Evolutionary conservation across 306 rosid genomes (phyloP).

Genomic region (Coriaria nepalensis): DNA sequence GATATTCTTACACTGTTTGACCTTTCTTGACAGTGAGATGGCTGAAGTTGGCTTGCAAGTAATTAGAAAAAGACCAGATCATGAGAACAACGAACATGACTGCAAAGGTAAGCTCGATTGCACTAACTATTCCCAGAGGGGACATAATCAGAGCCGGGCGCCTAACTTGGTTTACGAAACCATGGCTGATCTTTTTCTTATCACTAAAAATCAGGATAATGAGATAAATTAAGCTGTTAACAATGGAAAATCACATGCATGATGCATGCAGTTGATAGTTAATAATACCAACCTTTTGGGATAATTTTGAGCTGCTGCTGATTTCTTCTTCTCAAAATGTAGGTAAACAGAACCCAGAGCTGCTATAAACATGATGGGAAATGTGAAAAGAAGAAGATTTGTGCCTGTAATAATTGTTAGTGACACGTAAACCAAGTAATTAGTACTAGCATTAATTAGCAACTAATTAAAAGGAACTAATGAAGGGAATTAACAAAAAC

Average conservation of each 20-base stretch:
- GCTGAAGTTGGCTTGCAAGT: conserved; percentile 38
- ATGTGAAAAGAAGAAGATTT: conserved; percentile 14
- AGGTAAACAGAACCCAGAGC: conserved; percentile 12
- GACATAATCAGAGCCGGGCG: conserved; percentile 36
- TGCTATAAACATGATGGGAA: conserved; percentile 12
- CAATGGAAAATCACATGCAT: too few relatives aligned
- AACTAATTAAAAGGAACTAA: not conserved
- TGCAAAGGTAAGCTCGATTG: conserved; percentile 38
- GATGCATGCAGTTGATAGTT: too few relatives aligned
- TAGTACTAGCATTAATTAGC: not conserved
- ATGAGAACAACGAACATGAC: conserved; percentile 39
- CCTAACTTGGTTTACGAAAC: conserved; percentile 11
- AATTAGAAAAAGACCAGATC: conserved; percentile 57
- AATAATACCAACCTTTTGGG: conserved; percentile 7
- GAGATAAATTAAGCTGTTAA: too few relatives aligned
- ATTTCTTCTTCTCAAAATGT: conserved; percentile 6
- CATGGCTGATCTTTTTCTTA: conserved; percentile 11
- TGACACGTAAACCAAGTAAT: not conserved
- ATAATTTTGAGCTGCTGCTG: not conserved
- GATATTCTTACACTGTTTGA: conserved; percentile 38
- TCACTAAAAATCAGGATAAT: too few relatives aligned
- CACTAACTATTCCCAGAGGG: conserved; percentile 42
- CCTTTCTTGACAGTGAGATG: conserved; percentile 26
- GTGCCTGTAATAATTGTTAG: not conserved
- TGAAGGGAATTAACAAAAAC: not conserved